These are phyloP conservation scores for Fusarium veterinarium DNA, from an alignment of 2,329 filamentous ascomycete species.

Conservation along the genomic window DNA sequence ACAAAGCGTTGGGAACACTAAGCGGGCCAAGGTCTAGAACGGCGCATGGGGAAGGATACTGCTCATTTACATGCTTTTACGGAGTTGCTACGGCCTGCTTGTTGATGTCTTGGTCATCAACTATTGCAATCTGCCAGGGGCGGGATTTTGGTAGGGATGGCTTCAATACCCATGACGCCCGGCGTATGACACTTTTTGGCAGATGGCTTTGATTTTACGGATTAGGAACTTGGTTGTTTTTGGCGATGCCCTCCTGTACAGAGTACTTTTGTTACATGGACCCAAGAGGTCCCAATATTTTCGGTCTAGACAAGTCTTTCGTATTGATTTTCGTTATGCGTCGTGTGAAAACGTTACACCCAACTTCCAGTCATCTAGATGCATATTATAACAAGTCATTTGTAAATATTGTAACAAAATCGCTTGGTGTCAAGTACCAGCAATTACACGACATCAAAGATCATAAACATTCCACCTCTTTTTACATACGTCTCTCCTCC, in stretches of 20 bases:
- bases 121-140: constrained; percentile 24
- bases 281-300: not conserved
- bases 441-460: not conserved
- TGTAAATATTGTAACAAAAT: constrained; percentile 10
- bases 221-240: constrained; percentile 10
- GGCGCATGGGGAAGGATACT: constrained; percentile 6
- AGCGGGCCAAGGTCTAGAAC: constrained; percentile 36
- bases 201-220: constrained; percentile 20
- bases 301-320: constrained; percentile 35
- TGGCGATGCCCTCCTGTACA: not conserved
- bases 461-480: not conserved
- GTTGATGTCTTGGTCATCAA: not conserved
- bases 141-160: constrained; percentile 22
- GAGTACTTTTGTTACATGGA: constrained; percentile 1
- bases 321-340: constrained; percentile 41
- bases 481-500: constrained; percentile 49
- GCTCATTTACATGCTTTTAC: constrained; percentile 11
- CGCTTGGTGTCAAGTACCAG: not conserved
- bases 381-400: constrained; percentile 22
- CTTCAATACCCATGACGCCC: constrained; percentile 42
- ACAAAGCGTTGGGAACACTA: constrained; percentile 22
- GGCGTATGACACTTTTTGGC: constrained; percentile 34
- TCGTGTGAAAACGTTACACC: constrained; percentile 40
- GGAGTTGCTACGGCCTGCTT: constrained; percentile 23
- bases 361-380: constrained; percentile 21